A percentile compares a stretch with the other conserved stretches of the same genome.
Evolutionary conservation across 768 basidiomycete genomes (phyloP).

Genomic region (Leccinum olivaceopallidum): DNA sequence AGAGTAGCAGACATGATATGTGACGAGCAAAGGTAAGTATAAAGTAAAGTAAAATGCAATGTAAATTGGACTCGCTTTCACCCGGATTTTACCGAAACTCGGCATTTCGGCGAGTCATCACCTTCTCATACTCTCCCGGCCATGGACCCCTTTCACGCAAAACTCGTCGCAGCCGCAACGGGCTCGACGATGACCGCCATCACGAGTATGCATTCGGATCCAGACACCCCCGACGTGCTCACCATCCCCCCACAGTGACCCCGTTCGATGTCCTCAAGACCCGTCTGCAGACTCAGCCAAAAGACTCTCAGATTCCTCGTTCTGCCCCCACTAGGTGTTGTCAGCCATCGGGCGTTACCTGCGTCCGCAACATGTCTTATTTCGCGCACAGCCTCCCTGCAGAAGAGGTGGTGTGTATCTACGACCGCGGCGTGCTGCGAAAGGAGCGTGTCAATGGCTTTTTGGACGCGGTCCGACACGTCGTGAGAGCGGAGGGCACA

Average conservation of each 20-base stretch:
- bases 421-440: conserved; percentile 70
- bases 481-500: conserved; percentile 78
- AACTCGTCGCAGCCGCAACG: conserved; percentile 75
- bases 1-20: conserved; percentile 44
- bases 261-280: conserved; percentile 99
- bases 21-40: background rate
- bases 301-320: conserved; percentile 50
- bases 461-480: conserved; percentile 78
- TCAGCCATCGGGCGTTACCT: conserved; percentile 54
- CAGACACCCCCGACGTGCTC: conserved; percentile 5
- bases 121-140: background rate
- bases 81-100: conserved; percentile 29
- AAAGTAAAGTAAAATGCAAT: background rate
- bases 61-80: background rate
- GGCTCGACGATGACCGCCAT: conserved; percentile 82
- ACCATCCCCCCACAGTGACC: conserved; percentile 71
- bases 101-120: background rate
- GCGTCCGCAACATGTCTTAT: conserved; percentile 80
- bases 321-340: conserved; percentile 64
- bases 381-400: conserved; percentile 54
- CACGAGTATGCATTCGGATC: conserved; percentile 59
- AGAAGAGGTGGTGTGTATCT: conserved; percentile 75
- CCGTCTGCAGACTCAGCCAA: conserved; percentile 90
- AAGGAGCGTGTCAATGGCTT: conserved; percentile 82
- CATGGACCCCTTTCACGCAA: conserved; percentile 76